phyloP scores from a whole-genome alignment of 2,329 filamentous ascomycete species.

The Tolypocladium tundrense region DNA sequence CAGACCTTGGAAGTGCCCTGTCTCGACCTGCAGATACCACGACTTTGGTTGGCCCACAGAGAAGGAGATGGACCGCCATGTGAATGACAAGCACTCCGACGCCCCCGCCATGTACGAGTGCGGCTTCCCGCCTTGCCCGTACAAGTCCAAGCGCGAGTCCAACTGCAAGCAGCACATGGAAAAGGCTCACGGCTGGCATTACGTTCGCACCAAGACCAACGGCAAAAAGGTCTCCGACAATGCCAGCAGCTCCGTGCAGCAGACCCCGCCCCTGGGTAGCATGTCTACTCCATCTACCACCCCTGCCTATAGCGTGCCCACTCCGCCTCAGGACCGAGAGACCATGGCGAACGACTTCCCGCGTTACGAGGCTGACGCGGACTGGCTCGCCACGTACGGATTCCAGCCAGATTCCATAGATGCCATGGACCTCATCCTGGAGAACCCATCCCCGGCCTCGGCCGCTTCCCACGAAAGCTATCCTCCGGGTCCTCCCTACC shows the following conservation, averaged over 20 bases:
- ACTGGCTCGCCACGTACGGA: constrained; percentile 29
- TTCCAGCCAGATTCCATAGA: constrained; percentile 24
- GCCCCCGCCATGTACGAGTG: constrained; percentile 77
- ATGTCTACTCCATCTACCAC: constrained; percentile 53
- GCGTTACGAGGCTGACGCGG: constrained; percentile 33
- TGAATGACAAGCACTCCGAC: constrained; percentile 89
- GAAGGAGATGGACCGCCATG: constrained; percentile 92
- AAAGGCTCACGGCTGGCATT: constrained; percentile 86
- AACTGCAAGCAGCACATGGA: constrained; percentile 99
- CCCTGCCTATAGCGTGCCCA: constrained; percentile 39
- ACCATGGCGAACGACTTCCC: constrained; percentile 33
- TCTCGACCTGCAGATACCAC: constrained; percentile 78
- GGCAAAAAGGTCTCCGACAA: constrained; percentile 49
- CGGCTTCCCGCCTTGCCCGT: constrained; percentile 72
- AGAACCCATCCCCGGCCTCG: constrained; percentile 28
- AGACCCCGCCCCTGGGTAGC: constrained; percentile 50
- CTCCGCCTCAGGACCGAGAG: constrained; percentile 42
- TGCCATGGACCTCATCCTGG: constrained; percentile 28
- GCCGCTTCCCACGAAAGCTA: constrained; percentile 38
- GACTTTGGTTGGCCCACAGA: constrained; percentile 90
- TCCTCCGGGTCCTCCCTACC: constrained; percentile 36
- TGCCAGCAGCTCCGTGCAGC: constrained; percentile 35
- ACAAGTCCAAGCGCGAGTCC: constrained; percentile 89
- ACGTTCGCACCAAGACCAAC: constrained; percentile 86
- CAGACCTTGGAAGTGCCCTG: constrained; percentile 87